Conservation (phyloP, 140 eudicot species). For the Flaveria floridana region DNA sequence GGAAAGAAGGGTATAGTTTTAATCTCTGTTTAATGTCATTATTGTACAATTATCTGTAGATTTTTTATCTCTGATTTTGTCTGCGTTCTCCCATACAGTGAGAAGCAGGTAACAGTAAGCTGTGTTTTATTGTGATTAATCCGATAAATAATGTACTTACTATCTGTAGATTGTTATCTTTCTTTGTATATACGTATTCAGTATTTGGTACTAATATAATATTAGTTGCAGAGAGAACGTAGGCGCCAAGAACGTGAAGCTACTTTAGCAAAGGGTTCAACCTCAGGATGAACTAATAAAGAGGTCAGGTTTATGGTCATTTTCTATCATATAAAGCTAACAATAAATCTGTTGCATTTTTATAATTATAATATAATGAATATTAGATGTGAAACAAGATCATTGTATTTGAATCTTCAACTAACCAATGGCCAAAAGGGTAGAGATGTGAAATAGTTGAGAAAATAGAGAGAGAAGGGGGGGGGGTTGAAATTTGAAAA, state of each 20-base stretch:
- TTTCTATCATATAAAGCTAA: neutral
- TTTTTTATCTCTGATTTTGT: neutral
- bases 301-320: conserved; percentile 25
- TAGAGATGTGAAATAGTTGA: conserved; percentile 5
- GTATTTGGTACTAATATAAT: conserved; percentile 9
- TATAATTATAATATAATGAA: conserved; percentile 5
- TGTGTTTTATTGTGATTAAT: neutral
- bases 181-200: neutral
- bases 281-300: conserved; percentile 26
- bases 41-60: neutral
- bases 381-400: neutral
- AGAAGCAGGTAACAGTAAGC: neutral
- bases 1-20: conserved; percentile 78
- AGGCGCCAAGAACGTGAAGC: conserved; percentile 63
- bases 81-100: neutral
- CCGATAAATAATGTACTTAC: neutral
- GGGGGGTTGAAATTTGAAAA: neutral
- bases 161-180: neutral
- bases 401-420: neutral
- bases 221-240: conserved; percentile 57
- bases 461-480: neutral
- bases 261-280: conserved; percentile 41
- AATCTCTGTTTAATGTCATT: neutral
- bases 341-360: neutral
- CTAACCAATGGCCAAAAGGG: conserved; percentile 14